Evolutionary conservation across 2,329 filamentous ascomycete genomes (phyloP).

Genomic region (Phymatotrichopsis omnivora): DNA sequence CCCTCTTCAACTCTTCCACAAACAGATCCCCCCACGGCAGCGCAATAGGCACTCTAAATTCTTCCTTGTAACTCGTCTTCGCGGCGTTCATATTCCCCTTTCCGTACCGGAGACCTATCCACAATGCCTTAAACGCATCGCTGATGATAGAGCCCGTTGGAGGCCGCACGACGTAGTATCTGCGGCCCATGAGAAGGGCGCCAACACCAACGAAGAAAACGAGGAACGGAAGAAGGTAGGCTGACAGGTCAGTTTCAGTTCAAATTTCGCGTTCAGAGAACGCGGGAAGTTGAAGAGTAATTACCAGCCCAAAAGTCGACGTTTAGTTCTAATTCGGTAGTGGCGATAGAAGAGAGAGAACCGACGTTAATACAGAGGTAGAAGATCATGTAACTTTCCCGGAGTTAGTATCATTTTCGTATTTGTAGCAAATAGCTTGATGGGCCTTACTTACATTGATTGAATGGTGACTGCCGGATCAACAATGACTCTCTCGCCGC

Average conservation of each 20-base stretch:
- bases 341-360: conserved; percentile 44
- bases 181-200: conserved; percentile 42
- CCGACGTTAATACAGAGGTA: conserved; percentile 57
- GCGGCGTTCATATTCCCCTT: conserved; percentile 15
- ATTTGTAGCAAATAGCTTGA: not conserved
- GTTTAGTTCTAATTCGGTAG: conserved; percentile 34
- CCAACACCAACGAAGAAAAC: conserved; percentile 27
- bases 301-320: conserved; percentile 42
- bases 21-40: conserved; percentile 28
- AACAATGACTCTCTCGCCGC: conserved; percentile 33
- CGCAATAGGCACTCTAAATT: conserved; percentile 3
- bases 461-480: conserved; percentile 34
- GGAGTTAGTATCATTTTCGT: conserved; percentile 38
- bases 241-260: conserved; percentile 35
- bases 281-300: conserved; percentile 33
- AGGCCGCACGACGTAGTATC: conserved; percentile 35
- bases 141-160: conserved; percentile 33
- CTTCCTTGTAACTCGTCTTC: conserved; percentile 11
- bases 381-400: conserved; percentile 60
- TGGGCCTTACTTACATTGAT: conserved; percentile 30
- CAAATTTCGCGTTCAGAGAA: conserved; percentile 27
- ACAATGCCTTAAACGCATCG: conserved; percentile 19
- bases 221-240: conserved; percentile 22
- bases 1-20: conserved; percentile 29
- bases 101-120: conserved; percentile 16